phyloP scores from a whole-genome alignment of 2,329 filamentous ascomycete genomes.

The Colletotrichum filicis region DNA sequence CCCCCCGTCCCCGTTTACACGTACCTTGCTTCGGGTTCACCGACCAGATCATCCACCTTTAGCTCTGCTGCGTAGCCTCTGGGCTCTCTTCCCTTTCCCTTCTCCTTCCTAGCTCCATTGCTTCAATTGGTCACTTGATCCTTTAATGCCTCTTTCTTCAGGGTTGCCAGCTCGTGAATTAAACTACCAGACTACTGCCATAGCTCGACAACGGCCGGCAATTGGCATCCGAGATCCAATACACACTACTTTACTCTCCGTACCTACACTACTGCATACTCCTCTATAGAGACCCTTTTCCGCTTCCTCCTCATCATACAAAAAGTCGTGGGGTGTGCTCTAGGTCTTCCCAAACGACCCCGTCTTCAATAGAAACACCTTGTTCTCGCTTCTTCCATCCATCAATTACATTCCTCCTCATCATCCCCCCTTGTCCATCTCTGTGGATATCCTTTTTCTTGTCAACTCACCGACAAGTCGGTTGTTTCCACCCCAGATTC shows the following conservation, averaged over 20 bases:
- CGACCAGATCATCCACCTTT: background rate
- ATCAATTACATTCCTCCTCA: background rate
- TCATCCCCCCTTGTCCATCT: background rate
- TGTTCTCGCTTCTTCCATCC: background rate
- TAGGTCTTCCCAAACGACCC: background rate
- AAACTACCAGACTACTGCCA: background rate
- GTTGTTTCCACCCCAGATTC: background rate
- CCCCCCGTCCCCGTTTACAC: too few relatives aligned
- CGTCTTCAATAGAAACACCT: background rate
- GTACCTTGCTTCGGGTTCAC: constrained; percentile 5
- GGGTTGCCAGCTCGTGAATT: background rate
- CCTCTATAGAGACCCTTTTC: background rate
- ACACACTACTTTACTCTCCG: background rate
- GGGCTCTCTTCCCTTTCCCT: too few relatives aligned
- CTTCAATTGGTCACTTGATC: constrained; percentile 9
- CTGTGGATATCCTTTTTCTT: background rate
- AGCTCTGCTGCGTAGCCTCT: background rate
- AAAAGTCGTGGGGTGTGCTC: constrained; percentile 16
- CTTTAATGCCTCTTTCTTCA: background rate
- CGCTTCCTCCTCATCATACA: background rate
- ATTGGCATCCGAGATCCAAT: constrained; percentile 9
- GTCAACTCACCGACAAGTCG: background rate
- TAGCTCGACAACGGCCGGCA: constrained; percentile 3
- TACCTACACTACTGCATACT: too few relatives aligned
- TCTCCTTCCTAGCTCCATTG: background rate